Base-by-base conservation (phyloP, 2,329 filamentous ascomycete species). In the Aspergillus melleus region DNA sequence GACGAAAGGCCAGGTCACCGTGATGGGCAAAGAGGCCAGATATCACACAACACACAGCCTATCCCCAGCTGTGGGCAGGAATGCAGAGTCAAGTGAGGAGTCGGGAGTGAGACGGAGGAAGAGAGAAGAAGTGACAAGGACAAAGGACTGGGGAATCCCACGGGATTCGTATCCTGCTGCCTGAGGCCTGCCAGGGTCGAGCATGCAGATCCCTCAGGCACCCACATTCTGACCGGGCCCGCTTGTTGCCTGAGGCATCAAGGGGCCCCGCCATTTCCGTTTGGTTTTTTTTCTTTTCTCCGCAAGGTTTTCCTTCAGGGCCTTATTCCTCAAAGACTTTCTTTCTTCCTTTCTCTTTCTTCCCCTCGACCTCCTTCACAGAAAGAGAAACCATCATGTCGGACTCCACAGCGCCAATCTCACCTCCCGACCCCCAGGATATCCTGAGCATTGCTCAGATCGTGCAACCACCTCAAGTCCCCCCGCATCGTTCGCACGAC, bases 401-500 rank as follows among this genome's bases (percentile, higher is more conserved):
- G 51, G 52, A 42, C 24, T 29, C 29, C 9, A 29, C 8, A 6
- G 20, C 22, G 6, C 24, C 58, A 9, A 52, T 51, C 19, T 42
- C 36, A n/a, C 53, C 58, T 26, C 51, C 67, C 6, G 54, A 66
- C n/a, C 60, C 68, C 24, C 63, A 66, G 39, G 72, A 76, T 57
- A 69, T 75, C 49, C 59, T 67, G 22, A 66, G 64, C 10, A 63
- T 76, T 57, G 70, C 72, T n/a, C 71, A 74, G 68, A 80, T 82
- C 52, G 83, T 85, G 32, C 80, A 73, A 51, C 77, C 77, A 8
- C 72, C 72, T 12, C 69, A 73, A 39, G 53, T 84, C 30, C 83
- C 86, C 57, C 75, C 87, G 39, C 86, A 90, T 69, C 86, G 88
- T 65, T 91, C 89, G 22, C 89, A 93, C 70, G 74, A 77, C 68